Percentiles rank a stretch among this genome's conserved stretches.
phyloP scores from a whole-genome alignment of 1,139 yeast genomes.

The Taphrina flavorubra region DNA sequence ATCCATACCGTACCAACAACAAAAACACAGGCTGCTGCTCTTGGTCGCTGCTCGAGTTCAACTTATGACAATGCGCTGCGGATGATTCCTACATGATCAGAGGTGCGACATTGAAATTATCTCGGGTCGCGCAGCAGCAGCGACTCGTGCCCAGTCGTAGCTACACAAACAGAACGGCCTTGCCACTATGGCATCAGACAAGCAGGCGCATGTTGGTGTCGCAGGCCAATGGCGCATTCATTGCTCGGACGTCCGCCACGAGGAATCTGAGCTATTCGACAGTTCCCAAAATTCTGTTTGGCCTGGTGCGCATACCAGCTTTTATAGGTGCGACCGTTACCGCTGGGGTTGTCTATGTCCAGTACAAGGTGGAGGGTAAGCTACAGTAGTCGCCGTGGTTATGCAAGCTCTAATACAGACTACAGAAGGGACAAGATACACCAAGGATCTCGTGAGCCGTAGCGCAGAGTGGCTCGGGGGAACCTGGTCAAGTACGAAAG shows the following conservation, averaged over 20 bases:
- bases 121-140: conserved; percentile 22
- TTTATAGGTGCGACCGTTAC: conserved; percentile 89
- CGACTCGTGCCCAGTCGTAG: conserved; percentile 26
- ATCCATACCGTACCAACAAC: neutral
- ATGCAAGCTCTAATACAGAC: too few relatives aligned
- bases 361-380: conserved; percentile 73
- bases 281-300: conserved; percentile 61
- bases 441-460: conserved; percentile 68
- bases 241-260: neutral
- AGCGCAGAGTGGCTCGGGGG: conserved; percentile 58
- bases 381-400: too few relatives aligned
- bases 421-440: conserved; percentile 71
- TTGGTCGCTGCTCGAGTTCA: neutral
- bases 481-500: conserved; percentile 16
- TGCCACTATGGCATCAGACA: conserved; percentile 21
- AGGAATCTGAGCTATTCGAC: conserved; percentile 27
- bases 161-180: conserved; percentile 14
- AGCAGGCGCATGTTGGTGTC: conserved; percentile 24
- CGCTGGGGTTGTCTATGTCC: conserved; percentile 91
- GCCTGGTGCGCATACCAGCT: conserved; percentile 69
- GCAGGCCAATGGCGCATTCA: neutral
- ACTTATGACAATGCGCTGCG: neutral
- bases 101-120: neutral
- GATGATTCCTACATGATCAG: conserved; percentile 11
- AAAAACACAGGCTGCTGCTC: too few relatives aligned